These are phyloP conservation scores for Prunus campanulata DNA, from an alignment of 306 rosid species.

Conservation along the genomic window DNA sequence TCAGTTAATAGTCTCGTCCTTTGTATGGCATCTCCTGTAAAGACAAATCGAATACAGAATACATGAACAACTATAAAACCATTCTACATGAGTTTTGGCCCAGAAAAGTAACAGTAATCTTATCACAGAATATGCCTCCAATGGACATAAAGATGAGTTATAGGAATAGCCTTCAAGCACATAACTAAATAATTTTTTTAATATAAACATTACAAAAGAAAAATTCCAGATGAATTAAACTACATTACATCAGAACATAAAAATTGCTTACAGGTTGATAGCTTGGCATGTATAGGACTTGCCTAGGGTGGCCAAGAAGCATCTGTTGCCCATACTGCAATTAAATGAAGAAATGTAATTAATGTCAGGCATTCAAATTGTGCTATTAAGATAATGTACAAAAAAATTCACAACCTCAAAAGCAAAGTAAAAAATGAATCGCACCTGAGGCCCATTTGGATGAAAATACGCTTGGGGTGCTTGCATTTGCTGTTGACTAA, in stretches of 20 bases:
- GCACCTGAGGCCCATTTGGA: slow-evolving; percentile 91
- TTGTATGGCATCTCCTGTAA: slow-evolving; percentile 79
- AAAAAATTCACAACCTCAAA: slow-evolving; percentile 1
- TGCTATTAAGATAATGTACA: background rate
- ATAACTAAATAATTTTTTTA: background rate
- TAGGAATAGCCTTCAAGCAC: background rate
- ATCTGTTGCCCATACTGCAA: slow-evolving; percentile 83
- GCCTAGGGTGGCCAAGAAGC: slow-evolving; percentile 82
- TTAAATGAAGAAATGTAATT: slow-evolving; percentile 23
- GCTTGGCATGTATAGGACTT: slow-evolving; percentile 65
- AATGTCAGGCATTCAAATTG: slow-evolving; percentile 10
- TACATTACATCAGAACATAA: background rate
- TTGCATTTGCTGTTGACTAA: slow-evolving; percentile 75
- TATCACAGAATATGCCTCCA: background rate
- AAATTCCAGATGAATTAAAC: background rate
- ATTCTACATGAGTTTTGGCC: background rate
- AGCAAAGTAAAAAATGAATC: slow-evolving; percentile 16
- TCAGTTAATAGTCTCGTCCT: slow-evolving; percentile 69
- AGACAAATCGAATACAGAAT: slow-evolving; percentile 1
- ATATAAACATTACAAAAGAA: background rate
- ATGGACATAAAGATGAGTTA: background rate
- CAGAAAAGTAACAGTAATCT: background rate
- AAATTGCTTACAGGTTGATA: slow-evolving; percentile 78
- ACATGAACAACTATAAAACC: background rate
- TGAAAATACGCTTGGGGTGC: slow-evolving; percentile 70